phyloP scores from a whole-genome alignment of 1,284 basidiomycete species.

The Pseudozyma pruni region DNA sequence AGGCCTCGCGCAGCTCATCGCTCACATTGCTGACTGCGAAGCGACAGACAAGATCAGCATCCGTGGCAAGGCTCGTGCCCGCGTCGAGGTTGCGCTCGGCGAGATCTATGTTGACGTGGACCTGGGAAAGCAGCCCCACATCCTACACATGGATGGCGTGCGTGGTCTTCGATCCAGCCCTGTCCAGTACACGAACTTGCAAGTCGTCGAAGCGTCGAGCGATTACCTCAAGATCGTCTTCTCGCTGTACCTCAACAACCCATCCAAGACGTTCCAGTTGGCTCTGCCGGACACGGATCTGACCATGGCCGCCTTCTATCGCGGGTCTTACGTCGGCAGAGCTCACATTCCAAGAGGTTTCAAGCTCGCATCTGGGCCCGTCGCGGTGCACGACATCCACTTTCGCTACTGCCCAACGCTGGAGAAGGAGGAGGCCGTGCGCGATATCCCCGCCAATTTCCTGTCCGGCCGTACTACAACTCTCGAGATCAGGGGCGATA shows the following conservation, averaged over 20 bases:
- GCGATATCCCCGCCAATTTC: conserved; percentile 54
- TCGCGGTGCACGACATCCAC: conserved; percentile 46
- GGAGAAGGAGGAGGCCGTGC: conserved; percentile 28
- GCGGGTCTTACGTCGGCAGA: conserved; percentile 46
- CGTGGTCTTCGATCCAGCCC: conserved; percentile 44
- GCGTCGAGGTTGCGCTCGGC: conserved; percentile 45
- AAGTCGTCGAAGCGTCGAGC: conserved; percentile 44
- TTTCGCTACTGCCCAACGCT: conserved; percentile 51
- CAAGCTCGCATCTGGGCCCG: conserved; percentile 40
- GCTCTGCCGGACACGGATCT: conserved; percentile 47
- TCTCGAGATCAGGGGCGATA: conserved; percentile 56
- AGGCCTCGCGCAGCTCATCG: conserved; percentile 43
- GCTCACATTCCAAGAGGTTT: conserved; percentile 43
- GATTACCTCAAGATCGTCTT: conserved; percentile 51
- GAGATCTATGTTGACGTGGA: conserved; percentile 45
- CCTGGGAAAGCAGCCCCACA: conserved; percentile 32
- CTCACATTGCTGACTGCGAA: conserved; percentile 50
- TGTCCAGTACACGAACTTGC: conserved; percentile 52
- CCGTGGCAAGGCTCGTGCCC: conserved; percentile 40
- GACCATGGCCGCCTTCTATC: conserved; percentile 52
- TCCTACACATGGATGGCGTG: conserved; percentile 32
- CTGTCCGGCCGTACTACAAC: conserved; percentile 50
- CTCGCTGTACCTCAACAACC: conserved; percentile 57
- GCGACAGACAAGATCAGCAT: conserved; percentile 50
- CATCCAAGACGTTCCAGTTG: conserved; percentile 39